phyloP scores from a whole-genome alignment of 2,329 filamentous ascomycete species.

The Epichloe elymi region DNA sequence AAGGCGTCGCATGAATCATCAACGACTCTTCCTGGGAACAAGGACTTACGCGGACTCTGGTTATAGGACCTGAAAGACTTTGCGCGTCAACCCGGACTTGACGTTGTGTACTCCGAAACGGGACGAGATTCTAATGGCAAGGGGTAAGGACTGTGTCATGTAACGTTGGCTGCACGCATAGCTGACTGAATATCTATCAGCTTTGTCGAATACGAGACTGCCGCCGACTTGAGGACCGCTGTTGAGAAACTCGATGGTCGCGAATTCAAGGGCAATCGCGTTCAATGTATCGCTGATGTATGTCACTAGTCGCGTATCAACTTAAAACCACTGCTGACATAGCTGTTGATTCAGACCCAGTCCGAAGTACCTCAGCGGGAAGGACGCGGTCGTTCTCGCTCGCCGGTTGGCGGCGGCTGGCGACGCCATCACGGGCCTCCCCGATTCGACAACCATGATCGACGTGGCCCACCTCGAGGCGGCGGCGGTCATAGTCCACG shows the following conservation, averaged over 20 bases:
- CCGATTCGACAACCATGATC: constrained; percentile 62
- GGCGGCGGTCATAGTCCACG: constrained; percentile 59
- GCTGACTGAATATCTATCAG: constrained; percentile 29
- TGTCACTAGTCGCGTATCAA: constrained; percentile 17
- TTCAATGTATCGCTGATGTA: constrained; percentile 83
- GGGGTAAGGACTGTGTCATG: constrained; percentile 50
- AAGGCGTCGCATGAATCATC: constrained; percentile 5
- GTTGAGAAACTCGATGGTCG: constrained; percentile 89
- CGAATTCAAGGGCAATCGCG: constrained; percentile 83
- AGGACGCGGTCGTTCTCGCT: constrained; percentile 61
- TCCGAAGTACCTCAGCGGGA: constrained; percentile 61
- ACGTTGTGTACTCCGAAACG: constrained; percentile 97
- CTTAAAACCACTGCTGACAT: not conserved
- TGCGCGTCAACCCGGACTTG: constrained; percentile 87
- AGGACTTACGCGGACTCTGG: constrained; percentile 70
- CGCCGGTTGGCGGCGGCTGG: constrained; percentile 31
- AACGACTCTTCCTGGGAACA: constrained; percentile 37
- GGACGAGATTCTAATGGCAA: constrained; percentile 81
- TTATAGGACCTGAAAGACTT: constrained; percentile 99
- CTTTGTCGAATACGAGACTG: constrained; percentile 96
- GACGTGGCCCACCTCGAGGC: constrained; percentile 54
- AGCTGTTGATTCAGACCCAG: constrained; percentile 45
- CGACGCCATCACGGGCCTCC: constrained; percentile 52
- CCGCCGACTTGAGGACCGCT: constrained; percentile 74
- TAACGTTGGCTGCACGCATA: not conserved